A percentile compares a stretch with the other conserved stretches of the same genome.
Evolutionary conservation across 2,329 filamentous ascomycete genomes (phyloP).

Genomic region (Calonectria naviculata): DNA sequence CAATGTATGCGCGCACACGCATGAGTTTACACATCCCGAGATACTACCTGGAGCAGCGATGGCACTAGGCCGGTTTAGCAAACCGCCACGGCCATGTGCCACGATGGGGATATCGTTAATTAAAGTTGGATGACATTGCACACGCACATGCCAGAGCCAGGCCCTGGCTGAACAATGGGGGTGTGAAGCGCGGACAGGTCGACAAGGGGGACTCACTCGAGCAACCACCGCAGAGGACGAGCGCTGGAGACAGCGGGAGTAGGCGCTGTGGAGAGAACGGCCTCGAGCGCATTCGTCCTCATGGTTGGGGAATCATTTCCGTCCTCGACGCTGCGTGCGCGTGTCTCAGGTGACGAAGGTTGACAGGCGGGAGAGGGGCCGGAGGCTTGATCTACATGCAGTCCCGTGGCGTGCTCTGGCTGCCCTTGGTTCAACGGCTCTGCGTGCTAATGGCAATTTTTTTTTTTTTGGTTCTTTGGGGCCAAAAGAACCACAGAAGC

Average conservation of each 20-base stretch:
- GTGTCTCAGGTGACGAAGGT: slow-evolving; percentile 37
- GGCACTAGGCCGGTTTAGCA: slow-evolving; percentile 17
- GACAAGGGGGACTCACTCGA: not conserved
- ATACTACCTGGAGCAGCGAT: slow-evolving; percentile 1
- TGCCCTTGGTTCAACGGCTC: slow-evolving; percentile 31
- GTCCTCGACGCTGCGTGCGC: slow-evolving; percentile 18
- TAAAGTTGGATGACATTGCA: slow-evolving; percentile 25
- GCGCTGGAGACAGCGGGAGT: not conserved
- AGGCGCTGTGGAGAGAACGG: slow-evolving; percentile 1
- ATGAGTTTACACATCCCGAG: slow-evolving; percentile 3
- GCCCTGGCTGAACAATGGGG: slow-evolving; percentile 3
- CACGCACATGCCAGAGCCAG: slow-evolving; percentile 12
- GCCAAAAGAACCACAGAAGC: slow-evolving; percentile 27
- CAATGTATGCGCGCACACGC: slow-evolving; percentile 1
- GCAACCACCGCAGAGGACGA: not conserved
- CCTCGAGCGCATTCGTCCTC: slow-evolving; percentile 16
- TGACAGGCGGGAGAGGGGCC: slow-evolving; percentile 28
- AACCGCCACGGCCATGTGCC: slow-evolving; percentile 21
- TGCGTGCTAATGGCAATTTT: slow-evolving; percentile 24
- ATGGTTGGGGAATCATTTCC: slow-evolving; percentile 27
- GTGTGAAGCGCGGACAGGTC: not conserved
- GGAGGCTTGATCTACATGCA: slow-evolving; percentile 31
- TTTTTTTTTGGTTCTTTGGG: slow-evolving; percentile 26
- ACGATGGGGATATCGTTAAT: slow-evolving; percentile 22
- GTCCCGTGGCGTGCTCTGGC: slow-evolving; percentile 32